These are phyloP conservation scores for Colletotrichum gloeosporioides DNA, from an alignment of 2,329 filamentous ascomycete genomes.

Conservation along the genomic window DNA sequence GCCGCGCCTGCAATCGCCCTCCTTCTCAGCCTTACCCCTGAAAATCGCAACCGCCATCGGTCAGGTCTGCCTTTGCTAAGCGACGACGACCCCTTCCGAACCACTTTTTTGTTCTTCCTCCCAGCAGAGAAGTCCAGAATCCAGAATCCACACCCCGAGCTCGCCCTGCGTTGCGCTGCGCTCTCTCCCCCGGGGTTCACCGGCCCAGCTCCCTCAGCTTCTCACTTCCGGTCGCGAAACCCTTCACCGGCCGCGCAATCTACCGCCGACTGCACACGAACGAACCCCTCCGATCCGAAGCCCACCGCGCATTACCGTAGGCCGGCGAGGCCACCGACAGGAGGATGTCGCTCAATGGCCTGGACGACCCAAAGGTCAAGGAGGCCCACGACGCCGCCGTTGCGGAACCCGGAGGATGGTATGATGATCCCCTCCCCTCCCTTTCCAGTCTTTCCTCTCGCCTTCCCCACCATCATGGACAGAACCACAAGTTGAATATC, in stretches of 20 bases:
- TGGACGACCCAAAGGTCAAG: constrained; percentile 81
- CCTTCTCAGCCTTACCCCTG: constrained; percentile 22
- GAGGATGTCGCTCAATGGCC: constrained; percentile 91
- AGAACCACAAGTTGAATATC: not conserved
- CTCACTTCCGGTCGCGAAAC: not conserved
- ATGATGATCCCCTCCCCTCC: constrained; percentile 51
- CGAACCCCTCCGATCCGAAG: not conserved
- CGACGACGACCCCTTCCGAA: constrained; percentile 18
- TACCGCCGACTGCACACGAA: not conserved
- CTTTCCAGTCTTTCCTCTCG: constrained; percentile 1
- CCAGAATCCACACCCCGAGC: constrained; percentile 12
- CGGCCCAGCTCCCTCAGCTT: not conserved
- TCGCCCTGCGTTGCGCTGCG: not conserved
- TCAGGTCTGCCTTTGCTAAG: constrained; percentile 11
- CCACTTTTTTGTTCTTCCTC: constrained; percentile 17
- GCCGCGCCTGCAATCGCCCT: not conserved
- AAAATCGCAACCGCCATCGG: constrained; percentile 16
- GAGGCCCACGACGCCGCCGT: constrained; percentile 84
- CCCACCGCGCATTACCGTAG: not conserved
- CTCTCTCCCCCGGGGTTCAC: not conserved
- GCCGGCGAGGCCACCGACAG: constrained; percentile 3
- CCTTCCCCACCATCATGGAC: constrained; percentile 7
- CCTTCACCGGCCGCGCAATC: not conserved
- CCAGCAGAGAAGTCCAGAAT: not conserved
- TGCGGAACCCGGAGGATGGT: constrained; percentile 94